Evolutionary conservation across 2,329 filamentous ascomycete species (phyloP).

Genomic region (Fusarium sp.): DNA sequence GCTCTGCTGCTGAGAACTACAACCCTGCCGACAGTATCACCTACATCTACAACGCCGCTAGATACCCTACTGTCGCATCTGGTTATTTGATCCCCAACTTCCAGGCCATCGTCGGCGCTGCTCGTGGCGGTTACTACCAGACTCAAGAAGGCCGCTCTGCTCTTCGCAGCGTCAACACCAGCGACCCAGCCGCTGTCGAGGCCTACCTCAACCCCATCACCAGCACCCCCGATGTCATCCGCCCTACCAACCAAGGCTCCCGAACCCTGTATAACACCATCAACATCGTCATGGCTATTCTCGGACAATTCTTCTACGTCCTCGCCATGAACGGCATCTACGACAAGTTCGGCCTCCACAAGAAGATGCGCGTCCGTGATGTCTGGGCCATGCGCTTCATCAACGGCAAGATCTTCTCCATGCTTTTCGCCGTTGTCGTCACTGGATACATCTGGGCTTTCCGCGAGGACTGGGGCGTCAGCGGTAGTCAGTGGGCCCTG

Average conservation of each 20-base stretch:
- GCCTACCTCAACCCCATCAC: constrained; percentile 52
- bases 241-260: constrained; percentile 51
- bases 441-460: constrained; percentile 60
- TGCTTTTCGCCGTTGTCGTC: constrained; percentile 53
- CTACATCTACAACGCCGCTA: constrained; percentile 53
- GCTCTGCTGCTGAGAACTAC: constrained; percentile 44
- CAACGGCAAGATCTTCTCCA: constrained; percentile 49
- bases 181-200: constrained; percentile 42
- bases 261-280: constrained; percentile 54
- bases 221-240: constrained; percentile 46
- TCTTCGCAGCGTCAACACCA: constrained; percentile 39
- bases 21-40: constrained; percentile 49
- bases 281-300: constrained; percentile 52
- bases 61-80: constrained; percentile 50
- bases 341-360: constrained; percentile 34
- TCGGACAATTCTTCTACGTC: constrained; percentile 50
- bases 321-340: constrained; percentile 44
- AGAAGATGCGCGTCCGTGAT: constrained; percentile 39
- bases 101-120: constrained; percentile 43
- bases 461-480: constrained; percentile 55
- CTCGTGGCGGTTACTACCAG: constrained; percentile 45
- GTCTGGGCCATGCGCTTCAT: constrained; percentile 44
- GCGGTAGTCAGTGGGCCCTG: constrained; percentile 43
- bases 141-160: constrained; percentile 37
- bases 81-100: constrained; percentile 48